A percentile compares a stretch with the other conserved stretches of the same genome.
Conservation (phyloP, 1,284 basidiomycete species). For the Cystobasidium slooffiae region DNA sequence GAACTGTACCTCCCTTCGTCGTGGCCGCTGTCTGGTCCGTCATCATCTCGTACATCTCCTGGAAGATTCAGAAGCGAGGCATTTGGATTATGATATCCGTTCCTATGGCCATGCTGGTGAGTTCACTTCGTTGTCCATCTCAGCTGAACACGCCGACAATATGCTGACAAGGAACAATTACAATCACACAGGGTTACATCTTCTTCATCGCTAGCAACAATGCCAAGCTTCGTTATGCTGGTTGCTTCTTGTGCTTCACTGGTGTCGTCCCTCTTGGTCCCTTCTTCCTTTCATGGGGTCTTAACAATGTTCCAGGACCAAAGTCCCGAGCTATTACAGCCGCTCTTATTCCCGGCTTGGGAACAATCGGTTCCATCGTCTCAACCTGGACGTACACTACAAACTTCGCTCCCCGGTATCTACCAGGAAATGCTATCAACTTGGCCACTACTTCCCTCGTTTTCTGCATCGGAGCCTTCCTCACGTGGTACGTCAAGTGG, state of each 20-base stretch:
- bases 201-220: constrained; percentile 47
- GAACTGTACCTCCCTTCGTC: constrained; percentile 47
- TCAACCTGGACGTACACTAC: constrained; percentile 21
- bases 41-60: constrained; percentile 38
- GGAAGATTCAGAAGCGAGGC: constrained; percentile 46
- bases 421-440: constrained; percentile 42
- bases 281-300: constrained; percentile 46
- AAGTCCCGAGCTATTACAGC: constrained; percentile 47
- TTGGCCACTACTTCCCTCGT: constrained; percentile 26
- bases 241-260: constrained; percentile 47
- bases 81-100: constrained; percentile 45
- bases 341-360: constrained; percentile 48
- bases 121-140: background rate
- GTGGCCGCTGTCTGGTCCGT: constrained; percentile 48
- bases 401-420: constrained; percentile 39
- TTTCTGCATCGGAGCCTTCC: constrained; percentile 32
- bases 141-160: no score
- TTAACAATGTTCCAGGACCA: constrained; percentile 46
- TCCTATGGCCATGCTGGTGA: constrained; percentile 39
- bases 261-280: constrained; percentile 42
- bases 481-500: constrained; percentile 46
- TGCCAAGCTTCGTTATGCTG: constrained; percentile 46
- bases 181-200: constrained; percentile 44
- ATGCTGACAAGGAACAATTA: no score
- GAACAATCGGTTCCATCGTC: constrained; percentile 43